These are phyloP conservation scores for Tagetes patula DNA, from an alignment of 129 eudicot species.

Conservation along the genomic window DNA sequence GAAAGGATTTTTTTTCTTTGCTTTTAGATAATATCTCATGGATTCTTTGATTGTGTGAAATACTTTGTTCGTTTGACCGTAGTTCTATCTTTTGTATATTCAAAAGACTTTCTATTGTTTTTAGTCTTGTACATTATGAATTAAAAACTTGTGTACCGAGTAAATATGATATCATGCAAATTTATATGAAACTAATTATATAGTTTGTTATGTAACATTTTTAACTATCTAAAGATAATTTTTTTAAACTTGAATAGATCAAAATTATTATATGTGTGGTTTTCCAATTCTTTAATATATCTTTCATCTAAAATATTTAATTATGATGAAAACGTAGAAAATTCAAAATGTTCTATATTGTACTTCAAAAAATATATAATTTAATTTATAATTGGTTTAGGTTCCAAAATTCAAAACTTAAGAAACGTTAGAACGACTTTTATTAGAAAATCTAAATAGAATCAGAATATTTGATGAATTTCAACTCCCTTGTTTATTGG, in stretches of 20 bases:
- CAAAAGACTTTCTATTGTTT: too few species aligned
- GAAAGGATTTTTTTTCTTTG: too few species aligned
- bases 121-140: too few species aligned
- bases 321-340: not conserved
- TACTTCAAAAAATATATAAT: not conserved
- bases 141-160: too few species aligned
- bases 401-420: slow-evolving; percentile 2
- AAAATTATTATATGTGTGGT: not conserved
- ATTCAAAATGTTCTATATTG: not conserved
- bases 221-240: not conserved
- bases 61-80: too few species aligned
- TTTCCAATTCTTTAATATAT: not conserved
- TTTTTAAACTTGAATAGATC: not conserved
- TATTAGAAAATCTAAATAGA: not conserved
- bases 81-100: too few species aligned
- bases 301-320: not conserved
- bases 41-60: too few species aligned
- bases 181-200: too few species aligned
- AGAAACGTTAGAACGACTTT: not conserved
- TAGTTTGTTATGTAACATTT: not conserved
- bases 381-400: not conserved
- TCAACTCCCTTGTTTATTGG: slow-evolving; percentile 6
- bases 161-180: too few species aligned
- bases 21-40: too few species aligned
- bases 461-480: not conserved